Evolutionary conservation across 148 eudicot species (phyloP), one percentile per base, ranked within the genome.

Genomic region (Spergularia marina): DNA sequence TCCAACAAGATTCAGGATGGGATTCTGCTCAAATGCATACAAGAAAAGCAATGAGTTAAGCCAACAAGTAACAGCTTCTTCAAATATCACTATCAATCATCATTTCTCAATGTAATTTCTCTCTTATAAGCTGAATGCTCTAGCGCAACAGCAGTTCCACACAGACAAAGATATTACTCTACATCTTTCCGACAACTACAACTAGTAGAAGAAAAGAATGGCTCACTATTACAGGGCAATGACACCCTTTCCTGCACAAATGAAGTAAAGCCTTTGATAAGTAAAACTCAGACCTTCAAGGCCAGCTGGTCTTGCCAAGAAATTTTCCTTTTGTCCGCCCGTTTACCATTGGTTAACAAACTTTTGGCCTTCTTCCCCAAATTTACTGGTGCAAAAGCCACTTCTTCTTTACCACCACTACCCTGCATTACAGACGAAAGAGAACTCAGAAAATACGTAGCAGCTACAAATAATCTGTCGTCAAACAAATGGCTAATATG

Each of bases 221-320:
- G 44, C 72, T 72, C 56, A 40, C 74, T 55, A 73, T 62, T 72
- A 70, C 66, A 76, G 65, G 73, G 73, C 71, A 72, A 79, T 41
- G 6, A 12, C n/a, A 23, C 18, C 5, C 34, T 56, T 76, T 70
- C 61, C 80, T 58, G 47, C 68, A 68, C 69, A 73, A 61, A 55
- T 30, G 15, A 23, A 63, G 40, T 64, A 49, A 55, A 41, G 54
- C 23, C 71, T 65, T 40, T 9, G 62, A 14, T 10, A 44, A 30
- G 36, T 78, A 65, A 17, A 16, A 73, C 71, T 79, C 73, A 79
- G 63, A 79, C 87, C 82, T 82, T 77, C 79, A 85, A 78, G 51
- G 82, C 78, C 74, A 75, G 59, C 59, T 59, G 82, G 78, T 85
- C 84, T 62, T 77, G 82, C 88, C 85, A 80, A 57, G 84, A 78